Conservation (phyloP, 139 green algal genomes). For the Tetradesmus obliquus region DNA sequence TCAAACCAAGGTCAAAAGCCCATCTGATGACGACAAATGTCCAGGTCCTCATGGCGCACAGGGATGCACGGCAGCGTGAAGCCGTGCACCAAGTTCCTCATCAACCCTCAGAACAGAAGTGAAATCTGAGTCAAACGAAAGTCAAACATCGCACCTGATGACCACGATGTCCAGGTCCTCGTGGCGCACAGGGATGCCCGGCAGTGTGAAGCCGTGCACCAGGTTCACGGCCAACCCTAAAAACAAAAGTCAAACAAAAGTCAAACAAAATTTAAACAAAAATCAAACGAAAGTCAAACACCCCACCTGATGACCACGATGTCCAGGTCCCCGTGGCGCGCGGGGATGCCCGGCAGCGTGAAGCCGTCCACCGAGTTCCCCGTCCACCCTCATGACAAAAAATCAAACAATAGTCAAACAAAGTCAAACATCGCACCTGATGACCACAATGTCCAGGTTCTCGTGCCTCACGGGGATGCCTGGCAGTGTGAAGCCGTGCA, state of each 20-base stretch:
- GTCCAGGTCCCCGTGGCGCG: slow-evolving; percentile 90
- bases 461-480: slow-evolving; percentile 87
- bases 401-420: no score
- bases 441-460: slow-evolving; percentile 93
- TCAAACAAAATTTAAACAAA: not conserved
- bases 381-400: no score
- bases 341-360: slow-evolving; percentile 87
- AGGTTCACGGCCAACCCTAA: slow-evolving; percentile 81
- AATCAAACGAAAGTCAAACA: slow-evolving; percentile 22
- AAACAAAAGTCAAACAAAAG: not conserved
- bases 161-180: slow-evolving; percentile 93
- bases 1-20: slow-evolving; percentile 30
- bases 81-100: slow-evolving; percentile 84
- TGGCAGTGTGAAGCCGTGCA: slow-evolving; percentile 86
- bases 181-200: slow-evolving; percentile 87
- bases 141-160: slow-evolving; percentile 70
- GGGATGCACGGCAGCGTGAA: slow-evolving; percentile 89
- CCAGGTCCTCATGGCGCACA: slow-evolving; percentile 88
- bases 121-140: not conserved
- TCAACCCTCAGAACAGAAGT: not conserved
- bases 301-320: slow-evolving; percentile 90
- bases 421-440: slow-evolving; percentile 74
- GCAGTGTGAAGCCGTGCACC: slow-evolving; percentile 86
- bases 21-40: no score
- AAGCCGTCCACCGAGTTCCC: slow-evolving; percentile 91